Evolutionary conservation across 1,284 basidiomycete genomes (phyloP).

Genomic region (Ustilago lituana): DNA sequence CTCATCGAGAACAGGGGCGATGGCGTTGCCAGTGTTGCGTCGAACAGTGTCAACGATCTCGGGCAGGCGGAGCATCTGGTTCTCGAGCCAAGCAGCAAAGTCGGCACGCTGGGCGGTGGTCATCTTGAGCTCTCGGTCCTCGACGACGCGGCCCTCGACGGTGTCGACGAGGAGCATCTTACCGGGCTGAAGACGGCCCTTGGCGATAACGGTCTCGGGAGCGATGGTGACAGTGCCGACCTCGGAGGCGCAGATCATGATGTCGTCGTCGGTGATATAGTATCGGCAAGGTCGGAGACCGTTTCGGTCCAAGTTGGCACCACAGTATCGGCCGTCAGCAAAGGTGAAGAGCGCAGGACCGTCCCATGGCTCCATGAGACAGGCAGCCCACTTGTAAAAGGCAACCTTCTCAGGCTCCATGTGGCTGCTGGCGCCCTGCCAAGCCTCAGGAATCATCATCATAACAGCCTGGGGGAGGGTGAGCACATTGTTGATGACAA

Average conservation of each 20-base stretch:
- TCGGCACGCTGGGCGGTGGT: slow-evolving; percentile 62
- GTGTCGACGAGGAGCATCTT: slow-evolving; percentile 67
- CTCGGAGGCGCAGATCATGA: slow-evolving; percentile 67
- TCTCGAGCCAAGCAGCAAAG: slow-evolving; percentile 66
- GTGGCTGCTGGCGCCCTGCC: slow-evolving; percentile 57
- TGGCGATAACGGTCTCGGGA: slow-evolving; percentile 59
- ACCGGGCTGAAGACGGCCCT: slow-evolving; percentile 64
- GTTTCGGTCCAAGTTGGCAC: slow-evolving; percentile 66
- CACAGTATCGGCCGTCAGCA: slow-evolving; percentile 66
- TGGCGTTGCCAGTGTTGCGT: slow-evolving; percentile 34
- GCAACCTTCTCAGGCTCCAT: slow-evolving; percentile 66
- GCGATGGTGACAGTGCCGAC: slow-evolving; percentile 64
- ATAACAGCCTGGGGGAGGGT: slow-evolving; percentile 66
- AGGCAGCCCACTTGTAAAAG: slow-evolving; percentile 66
- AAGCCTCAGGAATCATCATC: slow-evolving; percentile 66
- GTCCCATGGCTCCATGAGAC: slow-evolving; percentile 67
- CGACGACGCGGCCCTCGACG: slow-evolving; percentile 64
- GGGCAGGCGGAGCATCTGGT: slow-evolving; percentile 59
- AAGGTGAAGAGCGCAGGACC: slow-evolving; percentile 66
- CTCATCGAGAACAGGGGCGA: slow-evolving; percentile 58
- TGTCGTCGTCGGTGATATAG: slow-evolving; percentile 65
- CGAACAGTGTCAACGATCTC: slow-evolving; percentile 59
- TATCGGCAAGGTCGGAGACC: slow-evolving; percentile 66
- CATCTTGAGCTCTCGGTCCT: slow-evolving; percentile 65
- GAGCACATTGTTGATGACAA: slow-evolving; percentile 65